These are phyloP conservation scores for Sugiyamaella chiloensis DNA, from an alignment of 805 yeast genomes.

Conservation along the genomic window DNA sequence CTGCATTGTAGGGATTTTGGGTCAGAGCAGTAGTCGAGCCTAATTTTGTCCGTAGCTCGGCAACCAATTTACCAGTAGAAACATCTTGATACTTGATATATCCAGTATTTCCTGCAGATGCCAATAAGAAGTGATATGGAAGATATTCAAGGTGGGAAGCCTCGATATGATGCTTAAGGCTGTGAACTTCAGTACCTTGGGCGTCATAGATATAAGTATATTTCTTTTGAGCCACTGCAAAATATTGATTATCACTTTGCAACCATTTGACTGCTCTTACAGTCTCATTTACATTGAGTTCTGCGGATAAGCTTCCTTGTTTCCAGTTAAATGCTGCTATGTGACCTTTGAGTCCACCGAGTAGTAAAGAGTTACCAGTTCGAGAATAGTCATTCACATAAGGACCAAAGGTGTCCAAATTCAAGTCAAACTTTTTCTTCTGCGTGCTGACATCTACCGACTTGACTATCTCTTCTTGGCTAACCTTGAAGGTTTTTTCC, in stretches of 20 bases:
- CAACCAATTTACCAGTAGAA: conserved; percentile 81
- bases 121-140: conserved; percentile 87
- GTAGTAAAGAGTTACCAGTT: conserved; percentile 79
- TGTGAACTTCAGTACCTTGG: conserved; percentile 87
- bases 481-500: conserved; percentile 86
- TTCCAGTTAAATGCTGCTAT: conserved; percentile 96
- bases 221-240: conserved; percentile 96
- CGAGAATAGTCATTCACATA: conserved; percentile 76
- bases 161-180: conserved; percentile 86
- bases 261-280: conserved; percentile 85
- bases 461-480: conserved; percentile 71
- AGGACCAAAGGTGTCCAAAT: conserved; percentile 79
- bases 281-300: conserved; percentile 81
- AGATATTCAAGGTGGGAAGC: conserved; percentile 78
- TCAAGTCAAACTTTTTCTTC: conserved; percentile 68
- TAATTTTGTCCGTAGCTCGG: conserved; percentile 78
- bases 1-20: conserved; percentile 95
- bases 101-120: conserved; percentile 87
- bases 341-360: conserved; percentile 92
- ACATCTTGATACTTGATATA: conserved; percentile 91
- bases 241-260: conserved; percentile 80
- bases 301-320: conserved; percentile 75
- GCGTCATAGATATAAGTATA: conserved; percentile 90
- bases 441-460: conserved; percentile 77
- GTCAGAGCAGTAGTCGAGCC: conserved; percentile 89